A percentile compares a stretch with the other conserved stretches of the same genome.
Evolutionary conservation across 495 filamentous ascomycete species (phyloP).

Genomic region (Pseudomonodictys pantanalensis): DNA sequence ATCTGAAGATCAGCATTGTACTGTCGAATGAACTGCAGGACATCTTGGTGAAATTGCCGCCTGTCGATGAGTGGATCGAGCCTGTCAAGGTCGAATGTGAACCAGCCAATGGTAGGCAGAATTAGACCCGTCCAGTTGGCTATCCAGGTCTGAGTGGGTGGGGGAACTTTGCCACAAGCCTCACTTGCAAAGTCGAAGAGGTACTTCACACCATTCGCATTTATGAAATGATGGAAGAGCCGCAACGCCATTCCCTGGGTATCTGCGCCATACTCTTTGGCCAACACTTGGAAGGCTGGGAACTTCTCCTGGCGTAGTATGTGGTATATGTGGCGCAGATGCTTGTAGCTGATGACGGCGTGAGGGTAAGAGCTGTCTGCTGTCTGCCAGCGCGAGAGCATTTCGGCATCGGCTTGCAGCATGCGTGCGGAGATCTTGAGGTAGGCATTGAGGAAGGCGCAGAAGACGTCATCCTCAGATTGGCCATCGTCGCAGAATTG

Average conservation of each 20-base stretch:
- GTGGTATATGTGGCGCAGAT: conserved; percentile 8
- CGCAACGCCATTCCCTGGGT: background rate
- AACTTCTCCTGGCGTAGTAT: conserved; percentile 13
- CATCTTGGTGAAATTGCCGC: conserved; percentile 5
- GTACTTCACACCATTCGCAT: conserved; percentile 13
- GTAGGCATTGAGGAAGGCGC: conserved; percentile 16
- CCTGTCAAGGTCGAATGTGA: background rate
- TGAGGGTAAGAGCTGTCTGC: conserved; percentile 1
- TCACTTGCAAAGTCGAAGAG: conserved; percentile 15
- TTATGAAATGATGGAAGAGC: conserved; percentile 11
- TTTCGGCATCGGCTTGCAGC: conserved; percentile 15
- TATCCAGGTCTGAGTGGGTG: background rate
- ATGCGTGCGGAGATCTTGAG: conserved; percentile 24
- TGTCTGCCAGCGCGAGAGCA: background rate
- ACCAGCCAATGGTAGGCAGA: conserved; percentile 7
- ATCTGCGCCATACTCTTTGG: conserved; percentile 20
- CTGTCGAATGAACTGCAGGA: conserved; percentile 15
- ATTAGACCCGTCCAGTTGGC: conserved; percentile 9
- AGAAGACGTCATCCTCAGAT: conserved; percentile 20
- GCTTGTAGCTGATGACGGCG: conserved; percentile 15
- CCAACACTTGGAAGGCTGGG: conserved; percentile 17
- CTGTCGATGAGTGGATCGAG: background rate
- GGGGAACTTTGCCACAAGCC: conserved; percentile 13
- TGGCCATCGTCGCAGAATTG: conserved; percentile 10
- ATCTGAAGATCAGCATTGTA: conserved; percentile 26